These are phyloP conservation scores for Chrysosporium keratinophilum DNA, from an alignment of 2,329 filamentous ascomycete species.

Conservation along the genomic window DNA sequence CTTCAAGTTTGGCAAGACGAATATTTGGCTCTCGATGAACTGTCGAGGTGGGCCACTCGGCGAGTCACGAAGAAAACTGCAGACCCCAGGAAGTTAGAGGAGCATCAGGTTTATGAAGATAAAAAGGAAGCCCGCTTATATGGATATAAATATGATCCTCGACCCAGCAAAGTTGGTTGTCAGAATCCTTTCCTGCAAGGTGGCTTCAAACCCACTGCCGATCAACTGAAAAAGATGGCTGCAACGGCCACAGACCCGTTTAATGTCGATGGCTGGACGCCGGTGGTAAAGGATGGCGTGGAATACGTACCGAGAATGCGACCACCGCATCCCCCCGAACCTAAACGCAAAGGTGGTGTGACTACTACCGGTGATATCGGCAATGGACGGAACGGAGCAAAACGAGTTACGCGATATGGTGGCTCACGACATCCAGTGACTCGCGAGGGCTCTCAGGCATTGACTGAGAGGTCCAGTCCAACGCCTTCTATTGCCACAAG, in stretches of 20 bases:
- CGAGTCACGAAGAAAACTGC: conserved; percentile 43
- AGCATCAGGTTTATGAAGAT: conserved; percentile 45
- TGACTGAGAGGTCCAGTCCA: conserved; percentile 13
- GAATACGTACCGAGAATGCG: conserved; percentile 29
- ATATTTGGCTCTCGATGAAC: conserved; percentile 41
- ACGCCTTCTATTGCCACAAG: conserved; percentile 12
- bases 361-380: conserved; percentile 9
- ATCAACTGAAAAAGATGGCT: conserved; percentile 35
- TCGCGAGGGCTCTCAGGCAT: conserved; percentile 14
- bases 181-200: conserved; percentile 50
- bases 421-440: conserved; percentile 12
- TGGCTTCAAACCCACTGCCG: conserved; percentile 36
- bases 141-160: conserved; percentile 48
- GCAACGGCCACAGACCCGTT: conserved; percentile 26
- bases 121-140: conserved; percentile 53
- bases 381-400: conserved; percentile 1
- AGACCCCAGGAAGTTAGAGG: conserved; percentile 43
- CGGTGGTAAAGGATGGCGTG: conserved; percentile 29
- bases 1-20: conserved; percentile 50
- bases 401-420: conserved; percentile 15
- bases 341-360: conserved; percentile 20
- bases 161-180: conserved; percentile 35
- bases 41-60: conserved; percentile 40
- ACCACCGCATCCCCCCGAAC: conserved; percentile 22
- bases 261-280: conserved; percentile 36